These are phyloP conservation scores for Didymella glomerata DNA, from an alignment of 2,329 filamentous ascomycete species.

Conservation along the genomic window DNA sequence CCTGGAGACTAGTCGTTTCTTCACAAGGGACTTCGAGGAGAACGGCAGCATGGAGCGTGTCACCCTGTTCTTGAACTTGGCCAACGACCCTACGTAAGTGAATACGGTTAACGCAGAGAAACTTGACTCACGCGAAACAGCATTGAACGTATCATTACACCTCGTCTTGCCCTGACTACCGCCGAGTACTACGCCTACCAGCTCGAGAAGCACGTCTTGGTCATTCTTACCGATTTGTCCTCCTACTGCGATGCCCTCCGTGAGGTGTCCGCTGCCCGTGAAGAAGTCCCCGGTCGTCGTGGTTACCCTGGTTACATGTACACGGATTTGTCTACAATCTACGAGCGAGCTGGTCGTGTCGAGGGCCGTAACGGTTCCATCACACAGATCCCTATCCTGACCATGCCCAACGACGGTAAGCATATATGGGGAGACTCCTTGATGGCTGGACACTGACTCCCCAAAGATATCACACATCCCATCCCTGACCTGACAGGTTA, in stretches of 20 bases:
- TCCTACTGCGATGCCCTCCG: conserved; percentile 98
- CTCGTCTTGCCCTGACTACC: conserved; percentile 95
- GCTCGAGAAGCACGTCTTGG: conserved; percentile 98
- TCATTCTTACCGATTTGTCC: conserved; percentile 97
- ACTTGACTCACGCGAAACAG: conserved; percentile 57
- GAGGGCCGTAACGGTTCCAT: conserved; percentile 97
- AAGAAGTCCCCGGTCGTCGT: conserved; percentile 98
- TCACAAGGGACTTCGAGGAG: conserved; percentile 98
- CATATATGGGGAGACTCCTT: no score
- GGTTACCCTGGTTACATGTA: conserved; percentile 99
- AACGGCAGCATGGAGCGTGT: conserved; percentile 98
- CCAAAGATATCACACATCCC: conserved; percentile 91
- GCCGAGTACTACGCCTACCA: conserved; percentile 99
- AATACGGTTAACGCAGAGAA: conserved; percentile 4
- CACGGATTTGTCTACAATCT: conserved; percentile 99
- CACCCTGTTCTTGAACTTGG: conserved; percentile 98
- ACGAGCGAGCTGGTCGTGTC: conserved; percentile 98
- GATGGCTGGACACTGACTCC: conserved; percentile 31
- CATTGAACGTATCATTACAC: conserved; percentile 99
- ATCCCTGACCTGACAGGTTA: conserved; percentile 99
- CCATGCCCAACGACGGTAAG: conserved; percentile 96
- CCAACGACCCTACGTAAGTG: conserved; percentile 94
- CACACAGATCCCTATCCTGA: conserved; percentile 97
- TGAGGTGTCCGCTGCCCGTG: conserved; percentile 96
- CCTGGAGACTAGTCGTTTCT: conserved; percentile 98